Evolutionary conservation across 129 eudicot genomes (phyloP).

Genomic region (Lonicera japonica): DNA sequence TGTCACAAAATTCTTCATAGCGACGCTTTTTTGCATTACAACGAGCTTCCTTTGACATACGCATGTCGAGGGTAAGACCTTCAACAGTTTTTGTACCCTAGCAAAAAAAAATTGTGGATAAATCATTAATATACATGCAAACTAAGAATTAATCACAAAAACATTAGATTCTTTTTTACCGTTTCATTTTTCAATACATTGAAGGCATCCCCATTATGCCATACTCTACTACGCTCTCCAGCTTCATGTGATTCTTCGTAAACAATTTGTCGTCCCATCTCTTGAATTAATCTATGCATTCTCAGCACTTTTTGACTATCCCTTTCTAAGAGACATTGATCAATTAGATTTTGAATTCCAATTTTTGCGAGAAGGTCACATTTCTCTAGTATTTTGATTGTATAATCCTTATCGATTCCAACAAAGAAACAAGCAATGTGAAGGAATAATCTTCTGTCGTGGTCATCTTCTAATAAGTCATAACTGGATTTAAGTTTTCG

Average conservation of each 20-base stretch:
- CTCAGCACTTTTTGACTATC: conserved; percentile 10
- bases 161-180: conserved; percentile 3
- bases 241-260: conserved; percentile 27
- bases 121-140: background rate
- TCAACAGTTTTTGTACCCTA: conserved; percentile 3
- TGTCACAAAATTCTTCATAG: background rate
- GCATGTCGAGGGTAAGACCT: conserved; percentile 8
- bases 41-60: no score
- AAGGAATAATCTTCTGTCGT: conserved; percentile 23
- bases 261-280: conserved; percentile 19
- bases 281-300: conserved; percentile 22
- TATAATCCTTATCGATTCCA: conserved; percentile 19
- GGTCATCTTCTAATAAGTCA: conserved; percentile 3
- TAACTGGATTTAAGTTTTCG: conserved; percentile 6
- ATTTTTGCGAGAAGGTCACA: background rate
- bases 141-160: no score
- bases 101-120: background rate
- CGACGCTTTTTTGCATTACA: background rate
- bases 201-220: conserved; percentile 10
- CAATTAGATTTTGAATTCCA: conserved; percentile 20
- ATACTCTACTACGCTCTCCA: conserved; percentile 19
- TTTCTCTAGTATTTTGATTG: conserved; percentile 13
- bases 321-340: conserved; percentile 20
- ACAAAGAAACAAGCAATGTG: conserved; percentile 38
- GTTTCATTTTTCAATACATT: conserved; percentile 8